These are phyloP conservation scores for Candida hispaniensis DNA, from an alignment of 805 yeast genomes.

Conservation along the genomic window DNA sequence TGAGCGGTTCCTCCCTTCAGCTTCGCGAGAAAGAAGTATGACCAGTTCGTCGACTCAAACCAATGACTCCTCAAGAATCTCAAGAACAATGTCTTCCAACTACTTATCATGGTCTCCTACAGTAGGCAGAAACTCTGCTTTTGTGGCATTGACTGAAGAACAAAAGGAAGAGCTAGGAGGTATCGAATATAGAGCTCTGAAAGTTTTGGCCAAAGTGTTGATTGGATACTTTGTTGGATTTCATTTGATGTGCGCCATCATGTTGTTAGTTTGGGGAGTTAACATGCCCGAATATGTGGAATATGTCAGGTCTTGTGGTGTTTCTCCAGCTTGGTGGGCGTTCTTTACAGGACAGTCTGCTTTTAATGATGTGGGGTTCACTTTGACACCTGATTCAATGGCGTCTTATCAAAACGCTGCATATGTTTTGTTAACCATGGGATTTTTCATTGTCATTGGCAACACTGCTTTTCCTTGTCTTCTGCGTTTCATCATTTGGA, in stretches of 20 bases:
- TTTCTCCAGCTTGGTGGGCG: constrained; percentile 87
- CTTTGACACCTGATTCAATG: constrained; percentile 78
- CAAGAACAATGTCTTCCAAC: constrained; percentile 28
- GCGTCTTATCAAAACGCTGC: constrained; percentile 49
- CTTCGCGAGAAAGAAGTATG: too few species aligned
- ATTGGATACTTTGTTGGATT: constrained; percentile 64
- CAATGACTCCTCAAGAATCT: neutral
- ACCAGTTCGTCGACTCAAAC: constrained; percentile 1
- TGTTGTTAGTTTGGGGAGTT: constrained; percentile 38
- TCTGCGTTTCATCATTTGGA: constrained; percentile 74
- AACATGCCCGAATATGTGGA: constrained; percentile 21
- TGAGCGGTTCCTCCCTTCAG: too few species aligned
- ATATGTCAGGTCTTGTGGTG: constrained; percentile 42
- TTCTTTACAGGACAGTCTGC: constrained; percentile 69
- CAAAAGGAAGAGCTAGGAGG: constrained; percentile 96
- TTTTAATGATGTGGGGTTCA: constrained; percentile 77
- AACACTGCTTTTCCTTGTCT: constrained; percentile 90
- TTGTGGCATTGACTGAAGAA: constrained; percentile 64
- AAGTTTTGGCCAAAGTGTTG: constrained; percentile 57
- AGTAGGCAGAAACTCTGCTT: constrained; percentile 85
- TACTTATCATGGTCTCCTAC: constrained; percentile 88
- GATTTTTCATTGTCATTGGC: constrained; percentile 76
- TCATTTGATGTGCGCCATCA: constrained; percentile 49
- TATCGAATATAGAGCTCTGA: constrained; percentile 86
- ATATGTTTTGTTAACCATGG: constrained; percentile 51